Evolutionary conservation across 176 grass and related monocot species (phyloP).

Genomic region (Juncus effusus): DNA sequence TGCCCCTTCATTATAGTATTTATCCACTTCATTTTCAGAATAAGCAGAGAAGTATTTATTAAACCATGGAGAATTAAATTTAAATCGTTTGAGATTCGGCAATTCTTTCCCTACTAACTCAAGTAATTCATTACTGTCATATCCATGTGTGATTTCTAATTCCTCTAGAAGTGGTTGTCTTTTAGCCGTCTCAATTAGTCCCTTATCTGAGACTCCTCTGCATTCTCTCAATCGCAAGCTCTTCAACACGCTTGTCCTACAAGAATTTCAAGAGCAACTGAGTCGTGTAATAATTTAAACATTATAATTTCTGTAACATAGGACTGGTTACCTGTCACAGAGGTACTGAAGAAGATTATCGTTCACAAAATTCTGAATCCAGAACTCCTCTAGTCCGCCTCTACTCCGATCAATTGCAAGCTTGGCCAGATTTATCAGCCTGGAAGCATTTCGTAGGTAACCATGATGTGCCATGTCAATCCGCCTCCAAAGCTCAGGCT

Average conservation of each 20-base stretch:
- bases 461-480: not conserved
- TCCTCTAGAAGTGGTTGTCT: slow-evolving; percentile 32
- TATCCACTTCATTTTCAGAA: not conserved
- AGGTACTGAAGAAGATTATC: slow-evolving; percentile 8
- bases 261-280: no score
- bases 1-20: not conserved
- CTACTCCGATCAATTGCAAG: slow-evolving; percentile 13
- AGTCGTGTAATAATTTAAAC: no score
- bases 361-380: not conserved
- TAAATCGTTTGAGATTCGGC: slow-evolving; percentile 23
- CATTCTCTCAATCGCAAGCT: slow-evolving; percentile 27
- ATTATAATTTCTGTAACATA: no score
- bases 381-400: slow-evolving; percentile 5
- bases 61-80: not conserved
- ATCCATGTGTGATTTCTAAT: slow-evolving; percentile 18
- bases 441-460: no score
- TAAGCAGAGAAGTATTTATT: not conserved
- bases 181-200: not conserved
- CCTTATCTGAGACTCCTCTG: not conserved
- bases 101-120: not conserved
- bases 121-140: not conserved
- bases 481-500: slow-evolving; percentile 4
- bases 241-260: slow-evolving; percentile 26
- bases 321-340: slow-evolving; percentile 11
- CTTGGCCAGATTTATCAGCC: slow-evolving; percentile 4